phyloP scores from a whole-genome alignment of 108 stramenopile species.

The Fragilaria crotonensis region DNA sequence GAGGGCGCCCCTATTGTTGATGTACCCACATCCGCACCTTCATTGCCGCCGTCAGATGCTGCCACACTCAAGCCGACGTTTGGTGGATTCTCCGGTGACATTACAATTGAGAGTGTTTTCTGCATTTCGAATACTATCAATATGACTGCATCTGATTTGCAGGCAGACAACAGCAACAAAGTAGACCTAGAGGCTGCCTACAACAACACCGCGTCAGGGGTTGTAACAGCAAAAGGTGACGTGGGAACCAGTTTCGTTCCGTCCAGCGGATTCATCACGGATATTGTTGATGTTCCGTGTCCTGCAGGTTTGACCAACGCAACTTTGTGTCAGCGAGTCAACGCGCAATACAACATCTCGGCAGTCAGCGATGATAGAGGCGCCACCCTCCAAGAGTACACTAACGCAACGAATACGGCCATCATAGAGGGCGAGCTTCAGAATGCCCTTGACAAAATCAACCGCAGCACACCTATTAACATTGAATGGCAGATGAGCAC shows the following conservation, averaged over 20 bases:
- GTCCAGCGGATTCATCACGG: not conserved
- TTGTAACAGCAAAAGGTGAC: not conserved
- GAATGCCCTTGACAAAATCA: not conserved
- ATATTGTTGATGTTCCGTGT: constrained; percentile 1
- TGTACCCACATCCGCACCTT: not conserved
- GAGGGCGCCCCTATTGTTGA: too few relatives aligned
- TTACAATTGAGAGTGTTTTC: constrained; percentile 1
- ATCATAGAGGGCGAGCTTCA: not conserved
- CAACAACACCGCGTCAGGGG: not conserved
- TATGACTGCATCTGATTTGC: not conserved
- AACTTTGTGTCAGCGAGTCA: not conserved
- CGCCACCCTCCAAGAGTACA: not conserved
- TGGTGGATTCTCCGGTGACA: not conserved
- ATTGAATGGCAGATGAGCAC: not conserved
- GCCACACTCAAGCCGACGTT: not conserved
- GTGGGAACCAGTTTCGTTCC: not conserved
- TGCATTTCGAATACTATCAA: constrained; percentile 1
- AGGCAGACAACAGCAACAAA: not conserved
- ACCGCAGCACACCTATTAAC: not conserved
- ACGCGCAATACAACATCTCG: not conserved
- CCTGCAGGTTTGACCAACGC: not conserved
- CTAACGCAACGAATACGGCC: not conserved
- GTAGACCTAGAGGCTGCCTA: constrained; percentile 1
- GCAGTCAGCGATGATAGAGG: not conserved
- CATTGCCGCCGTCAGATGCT: too few relatives aligned